Evolutionary conservation across 208 protist species (phyloP), one percentile per base, ranked within the genome.

Genomic region (Angomonas ambiguus): DNA sequence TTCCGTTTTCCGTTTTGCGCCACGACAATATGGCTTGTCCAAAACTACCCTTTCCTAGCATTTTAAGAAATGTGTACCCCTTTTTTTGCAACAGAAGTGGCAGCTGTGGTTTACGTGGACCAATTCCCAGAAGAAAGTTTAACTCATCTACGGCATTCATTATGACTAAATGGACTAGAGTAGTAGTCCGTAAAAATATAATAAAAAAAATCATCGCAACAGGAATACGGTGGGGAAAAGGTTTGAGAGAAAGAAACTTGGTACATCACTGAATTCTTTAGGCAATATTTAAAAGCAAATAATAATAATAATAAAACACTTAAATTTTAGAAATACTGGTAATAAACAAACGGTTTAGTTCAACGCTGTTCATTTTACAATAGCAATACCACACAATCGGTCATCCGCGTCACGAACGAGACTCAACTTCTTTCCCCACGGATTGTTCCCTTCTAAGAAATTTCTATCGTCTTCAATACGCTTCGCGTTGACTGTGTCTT

Each of bases 131-230:
- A 2, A 92, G 78, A 18, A 85, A 70, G 68, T 95, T 95, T 4
- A 95, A 78, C 64, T 95, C 90, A 71, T 95, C 90, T 1, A 93
- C 75, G 2, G 87, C 68, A 62, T 93, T 85, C 89, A 95, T 95
- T 27, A 61, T 5, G 31, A 62, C 22, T 57, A 38, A 55, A n/a
- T n/a, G n/a, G n/a, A n/a, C n/a, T n/a, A n/a, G n/a, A n/a, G n/a
- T n/a, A n/a, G n/a, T n/a, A n/a, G n/a, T n/a, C n/a, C n/a, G n/a
- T n/a, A n/a, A n/a, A n/a, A n/a, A n/a, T n/a, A n/a, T n/a, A n/a
- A n/a, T n/a, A n/a, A n/a, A n/a, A n/a, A n/a, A n/a, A n/a, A n/a
- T n/a, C n/a, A n/a, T n/a, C n/a, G n/a, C n/a, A n/a, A n/a, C n/a
- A n/a, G n/a, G n/a, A n/a, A n/a, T n/a, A n/a, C n/a, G n/a, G 35